These are phyloP conservation scores for Triticum urartu DNA, from an alignment of 176 grass and related monocot genomes.

Conservation along the genomic window DNA sequence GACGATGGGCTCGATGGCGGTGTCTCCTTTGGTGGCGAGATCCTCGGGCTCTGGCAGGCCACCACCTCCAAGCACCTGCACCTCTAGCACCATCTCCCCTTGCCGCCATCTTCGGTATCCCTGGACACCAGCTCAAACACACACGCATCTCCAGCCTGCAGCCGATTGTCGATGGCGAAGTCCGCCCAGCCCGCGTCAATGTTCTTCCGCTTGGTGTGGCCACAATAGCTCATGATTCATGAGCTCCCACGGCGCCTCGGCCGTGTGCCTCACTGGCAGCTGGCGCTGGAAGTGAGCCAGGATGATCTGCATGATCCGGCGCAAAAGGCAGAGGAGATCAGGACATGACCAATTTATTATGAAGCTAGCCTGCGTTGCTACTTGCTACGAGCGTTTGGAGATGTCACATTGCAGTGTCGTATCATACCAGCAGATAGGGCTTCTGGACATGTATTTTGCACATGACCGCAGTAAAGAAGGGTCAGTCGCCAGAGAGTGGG, in stretches of 20 bases:
- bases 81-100: too few species aligned
- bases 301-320: not conserved
- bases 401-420: not conserved
- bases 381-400: too few species aligned
- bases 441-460: constrained; percentile 13
- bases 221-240: constrained; percentile 28
- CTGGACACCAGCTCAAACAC: too few species aligned
- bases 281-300: constrained; percentile 2
- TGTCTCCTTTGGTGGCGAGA: too few species aligned
- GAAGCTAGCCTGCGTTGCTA: too few species aligned
- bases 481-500: constrained; percentile 32
- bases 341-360: not conserved
- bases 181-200: constrained; percentile 22
- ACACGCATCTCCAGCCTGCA: too few species aligned
- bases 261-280: not conserved
- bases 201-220: constrained; percentile 10
- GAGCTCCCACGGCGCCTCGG: not conserved
- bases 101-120: too few species aligned
- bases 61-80: too few species aligned
- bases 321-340: not conserved
- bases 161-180: too few species aligned
- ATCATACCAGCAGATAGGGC: constrained; percentile 8
- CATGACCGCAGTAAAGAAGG: constrained; percentile 35
- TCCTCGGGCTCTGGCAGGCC: too few species aligned
- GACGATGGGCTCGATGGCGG: too few species aligned